Evolutionary conservation across 805 yeast genomes (phyloP).

Genomic region (Zygosaccharomyces siamensis): DNA sequence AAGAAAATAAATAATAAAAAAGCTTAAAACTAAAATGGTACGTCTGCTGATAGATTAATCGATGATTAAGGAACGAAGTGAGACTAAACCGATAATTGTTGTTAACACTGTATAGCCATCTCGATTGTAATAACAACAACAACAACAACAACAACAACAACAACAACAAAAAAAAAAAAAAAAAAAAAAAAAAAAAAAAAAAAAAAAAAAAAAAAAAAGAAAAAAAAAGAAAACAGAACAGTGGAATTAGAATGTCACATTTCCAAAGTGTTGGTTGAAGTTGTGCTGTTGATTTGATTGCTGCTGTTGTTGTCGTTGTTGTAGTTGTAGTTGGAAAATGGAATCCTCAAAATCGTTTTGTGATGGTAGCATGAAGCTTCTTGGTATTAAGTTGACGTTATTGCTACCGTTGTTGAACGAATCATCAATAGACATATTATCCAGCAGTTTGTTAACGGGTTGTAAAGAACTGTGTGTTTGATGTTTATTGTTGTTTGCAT

Average conservation of each 20-base stretch:
- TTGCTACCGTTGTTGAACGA: conserved; percentile 14
- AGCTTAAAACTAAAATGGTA: not conserved
- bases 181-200: not conserved
- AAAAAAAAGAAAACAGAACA: not conserved
- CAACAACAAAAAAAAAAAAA: too few species aligned
- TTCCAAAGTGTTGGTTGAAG: conserved; percentile 14
- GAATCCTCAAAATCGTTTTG: conserved; percentile 4
- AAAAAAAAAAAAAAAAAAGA: not conserved
- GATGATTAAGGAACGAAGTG: not conserved
- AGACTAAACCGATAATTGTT: not conserved
- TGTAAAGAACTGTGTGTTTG: conserved; percentile 12
- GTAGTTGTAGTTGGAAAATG: conserved; percentile 1
- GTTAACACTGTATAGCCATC: too few species aligned
- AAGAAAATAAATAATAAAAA: not conserved
- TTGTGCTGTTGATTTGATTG: conserved; percentile 8
- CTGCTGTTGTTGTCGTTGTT: conserved; percentile 5
- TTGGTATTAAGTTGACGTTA: conserved; percentile 17
- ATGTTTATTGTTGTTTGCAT: conserved; percentile 1
- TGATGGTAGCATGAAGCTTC: conserved; percentile 18
- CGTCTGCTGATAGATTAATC: not conserved
- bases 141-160: too few species aligned
- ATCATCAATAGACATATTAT: conserved; percentile 24
- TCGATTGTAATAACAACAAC: too few species aligned
- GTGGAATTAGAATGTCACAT: conserved; percentile 13
- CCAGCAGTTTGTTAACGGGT: conserved; percentile 17